A percentile compares a stretch with the other conserved stretches of the same genome.
phyloP scores from a whole-genome alignment of 345 rosid species.

The Salix suchowensis region DNA sequence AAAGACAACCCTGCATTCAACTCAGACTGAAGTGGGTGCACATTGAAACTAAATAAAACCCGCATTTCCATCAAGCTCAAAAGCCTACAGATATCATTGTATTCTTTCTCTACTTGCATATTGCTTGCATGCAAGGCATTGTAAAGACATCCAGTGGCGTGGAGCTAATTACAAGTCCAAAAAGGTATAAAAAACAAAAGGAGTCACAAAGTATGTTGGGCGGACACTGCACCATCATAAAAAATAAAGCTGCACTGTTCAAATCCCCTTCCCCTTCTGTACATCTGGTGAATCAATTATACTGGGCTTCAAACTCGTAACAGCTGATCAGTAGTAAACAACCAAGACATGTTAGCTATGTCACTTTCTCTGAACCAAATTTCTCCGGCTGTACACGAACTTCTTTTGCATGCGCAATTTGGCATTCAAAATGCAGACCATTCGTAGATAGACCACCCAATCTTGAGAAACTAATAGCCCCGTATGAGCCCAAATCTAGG shows the following conservation, averaged over 20 bases:
- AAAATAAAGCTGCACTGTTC: neutral
- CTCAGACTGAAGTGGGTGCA: neutral
- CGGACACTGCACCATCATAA: neutral
- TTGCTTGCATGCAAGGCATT: neutral
- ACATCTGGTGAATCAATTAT: neutral
- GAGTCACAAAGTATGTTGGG: neutral
- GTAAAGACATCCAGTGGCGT: neutral
- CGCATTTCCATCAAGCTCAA: neutral
- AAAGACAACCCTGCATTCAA: neutral
- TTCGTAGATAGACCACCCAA: neutral
- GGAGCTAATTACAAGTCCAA: neutral
- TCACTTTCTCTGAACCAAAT: neutral
- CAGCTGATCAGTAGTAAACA: neutral
- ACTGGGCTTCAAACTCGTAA: neutral
- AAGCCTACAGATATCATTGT: neutral
- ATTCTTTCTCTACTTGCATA: neutral
- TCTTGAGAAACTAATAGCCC: neutral
- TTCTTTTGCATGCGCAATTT: neutral
- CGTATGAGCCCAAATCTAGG: slow-evolving; percentile 13
- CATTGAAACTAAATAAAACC: neutral
- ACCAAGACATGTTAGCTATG: neutral
- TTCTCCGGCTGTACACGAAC: neutral
- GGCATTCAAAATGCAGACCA: slow-evolving; percentile 3
- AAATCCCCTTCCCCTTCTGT: neutral
- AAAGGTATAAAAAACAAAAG: neutral